Evolutionary conservation across 2,329 filamentous ascomycete genomes (phyloP).

Genomic region (Clarireedia monteithiana): DNA sequence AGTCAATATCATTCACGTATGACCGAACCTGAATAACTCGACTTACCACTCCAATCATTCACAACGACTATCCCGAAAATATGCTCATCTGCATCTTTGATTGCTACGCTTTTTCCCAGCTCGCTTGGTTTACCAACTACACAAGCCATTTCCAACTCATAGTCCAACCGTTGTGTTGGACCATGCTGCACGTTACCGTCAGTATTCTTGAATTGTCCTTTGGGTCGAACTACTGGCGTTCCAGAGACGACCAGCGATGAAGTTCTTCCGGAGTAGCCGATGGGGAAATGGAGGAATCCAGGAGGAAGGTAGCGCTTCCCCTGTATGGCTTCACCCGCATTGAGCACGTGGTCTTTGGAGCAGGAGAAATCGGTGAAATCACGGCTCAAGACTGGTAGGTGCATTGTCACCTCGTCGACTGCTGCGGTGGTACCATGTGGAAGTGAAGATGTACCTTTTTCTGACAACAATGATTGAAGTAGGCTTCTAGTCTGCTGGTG

Average conservation of each 20-base stretch:
- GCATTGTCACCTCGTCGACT: constrained; percentile 34
- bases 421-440: no score
- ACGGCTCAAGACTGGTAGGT: constrained; percentile 46
- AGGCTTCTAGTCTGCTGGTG: no score
- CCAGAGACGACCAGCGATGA: constrained; percentile 44
- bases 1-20: no score
- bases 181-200: constrained; percentile 16
- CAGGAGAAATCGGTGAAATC: constrained; percentile 53
- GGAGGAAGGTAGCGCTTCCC: no score
- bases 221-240: constrained; percentile 39
- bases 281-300: constrained; percentile 34
- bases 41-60: no score
- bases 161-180: constrained; percentile 29
- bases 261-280: constrained; percentile 46
- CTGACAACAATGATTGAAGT: no score
- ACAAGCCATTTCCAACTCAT: constrained; percentile 20
- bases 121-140: constrained; percentile 30
- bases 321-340: constrained; percentile 19
- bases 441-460: no score
- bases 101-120: constrained; percentile 18
- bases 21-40: no score
- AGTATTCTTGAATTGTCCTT: constrained; percentile 34
- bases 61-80: no score
- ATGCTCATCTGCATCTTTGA: no score
- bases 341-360: constrained; percentile 44